Evolutionary conservation across 1,139 yeast species (phyloP).

Genomic region (Suhomyces wounanorum): DNA sequence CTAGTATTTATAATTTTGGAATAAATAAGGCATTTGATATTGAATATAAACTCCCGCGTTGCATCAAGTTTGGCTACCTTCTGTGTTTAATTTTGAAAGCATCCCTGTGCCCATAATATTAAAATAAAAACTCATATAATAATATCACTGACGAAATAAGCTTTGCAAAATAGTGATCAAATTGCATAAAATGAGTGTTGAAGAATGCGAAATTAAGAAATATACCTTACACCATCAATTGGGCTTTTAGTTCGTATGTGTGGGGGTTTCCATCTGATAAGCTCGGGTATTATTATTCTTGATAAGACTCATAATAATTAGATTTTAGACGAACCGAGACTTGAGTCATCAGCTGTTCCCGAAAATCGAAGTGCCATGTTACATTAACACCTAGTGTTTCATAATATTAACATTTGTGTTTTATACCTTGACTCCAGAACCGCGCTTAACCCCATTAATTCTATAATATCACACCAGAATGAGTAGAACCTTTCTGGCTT

Average conservation of each 20-base stretch:
- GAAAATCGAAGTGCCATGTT: background rate
- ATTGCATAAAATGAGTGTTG: too few relatives aligned
- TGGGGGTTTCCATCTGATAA: background rate
- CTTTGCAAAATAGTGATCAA: too few relatives aligned
- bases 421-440: background rate
- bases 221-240: too few relatives aligned
- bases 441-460: too few relatives aligned
- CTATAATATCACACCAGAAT: background rate
- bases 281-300: background rate
- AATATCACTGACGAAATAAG: too few relatives aligned
- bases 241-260: too few relatives aligned
- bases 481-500: too few relatives aligned
- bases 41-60: background rate
- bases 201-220: too few relatives aligned
- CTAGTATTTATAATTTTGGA: background rate
- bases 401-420: background rate
- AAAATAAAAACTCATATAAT: background rate
- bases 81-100: background rate
- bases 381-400: background rate
- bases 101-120: background rate
- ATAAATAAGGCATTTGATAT: background rate
- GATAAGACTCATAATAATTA: background rate
- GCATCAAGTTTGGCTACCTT: background rate
- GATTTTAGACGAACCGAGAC: background rate
- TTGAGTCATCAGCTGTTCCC: background rate